Conservation (phyloP, 441 rosid genomes). For the Gossypium davidsonii region DNA sequence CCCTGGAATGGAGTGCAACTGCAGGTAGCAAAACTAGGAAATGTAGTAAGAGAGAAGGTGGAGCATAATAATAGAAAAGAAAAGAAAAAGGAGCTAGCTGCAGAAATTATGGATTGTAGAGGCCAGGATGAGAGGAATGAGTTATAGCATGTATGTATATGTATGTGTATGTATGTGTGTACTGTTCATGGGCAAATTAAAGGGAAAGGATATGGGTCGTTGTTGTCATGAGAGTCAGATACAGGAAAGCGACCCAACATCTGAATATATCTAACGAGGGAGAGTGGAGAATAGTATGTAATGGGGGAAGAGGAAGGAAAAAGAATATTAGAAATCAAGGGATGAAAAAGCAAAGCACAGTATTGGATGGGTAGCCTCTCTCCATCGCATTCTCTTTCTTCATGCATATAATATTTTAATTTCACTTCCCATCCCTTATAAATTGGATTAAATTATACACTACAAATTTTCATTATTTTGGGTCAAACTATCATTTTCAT, state of each 20-base stretch:
- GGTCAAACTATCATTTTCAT: too few relatives aligned
- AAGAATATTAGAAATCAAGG: not conserved
- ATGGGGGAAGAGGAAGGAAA: not conserved
- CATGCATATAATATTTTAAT: not conserved
- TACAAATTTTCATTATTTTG: not conserved
- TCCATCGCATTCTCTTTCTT: not conserved
- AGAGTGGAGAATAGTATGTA: not conserved
- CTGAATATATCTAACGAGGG: conserved; percentile 38
- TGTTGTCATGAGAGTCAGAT: conserved; percentile 64
- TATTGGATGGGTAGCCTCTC: not conserved
- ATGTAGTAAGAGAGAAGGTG: conserved; percentile 10
- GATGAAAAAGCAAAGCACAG: not conserved
- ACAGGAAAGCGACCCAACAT: conserved; percentile 61
- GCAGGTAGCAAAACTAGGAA: conserved; percentile 1
- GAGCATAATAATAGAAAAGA: conserved; percentile 11
- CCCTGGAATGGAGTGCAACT: not conserved
- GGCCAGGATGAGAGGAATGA: conserved; percentile 16
- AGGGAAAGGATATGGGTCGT: conserved; percentile 41
- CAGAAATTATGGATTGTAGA: not conserved
- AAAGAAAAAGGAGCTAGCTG: not conserved
- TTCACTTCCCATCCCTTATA: not conserved
- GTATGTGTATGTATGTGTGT: not conserved
- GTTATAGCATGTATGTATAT: not conserved
- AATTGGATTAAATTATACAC: not conserved
- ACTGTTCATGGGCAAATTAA: conserved; percentile 17